These are phyloP conservation scores for Gloeopeniophorella convolvens DNA, from an alignment of 768 basidiomycete genomes.

Conservation along the genomic window DNA sequence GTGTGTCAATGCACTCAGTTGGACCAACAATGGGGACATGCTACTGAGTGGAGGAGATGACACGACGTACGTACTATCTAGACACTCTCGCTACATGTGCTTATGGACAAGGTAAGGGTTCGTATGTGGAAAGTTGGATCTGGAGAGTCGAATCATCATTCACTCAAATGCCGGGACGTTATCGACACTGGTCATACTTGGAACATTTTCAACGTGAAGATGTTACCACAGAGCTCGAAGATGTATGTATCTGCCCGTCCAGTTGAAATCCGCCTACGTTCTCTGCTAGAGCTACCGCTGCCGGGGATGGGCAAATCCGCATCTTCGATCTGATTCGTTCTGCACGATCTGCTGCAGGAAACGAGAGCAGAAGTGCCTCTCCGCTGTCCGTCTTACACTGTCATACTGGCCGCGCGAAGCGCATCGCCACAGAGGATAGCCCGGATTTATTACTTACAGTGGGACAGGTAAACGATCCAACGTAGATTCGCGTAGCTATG, in stretches of 20 bases:
- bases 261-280: constrained; percentile 9
- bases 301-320: constrained; percentile 68
- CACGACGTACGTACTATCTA: constrained; percentile 40
- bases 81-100: neutral
- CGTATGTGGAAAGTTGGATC: constrained; percentile 73
- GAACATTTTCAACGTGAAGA: constrained; percentile 82
- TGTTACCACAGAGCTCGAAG: constrained; percentile 71
- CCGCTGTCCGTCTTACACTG: constrained; percentile 52
- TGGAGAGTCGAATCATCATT: constrained; percentile 43
- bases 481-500: constrained; percentile 21
- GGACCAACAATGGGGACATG: constrained; percentile 60
- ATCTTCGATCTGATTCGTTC: constrained; percentile 56
- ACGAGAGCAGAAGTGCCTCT: neutral
- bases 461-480: constrained; percentile 51
- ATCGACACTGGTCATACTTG: constrained; percentile 73
- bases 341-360: neutral
- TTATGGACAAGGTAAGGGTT: constrained; percentile 36
- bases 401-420: constrained; percentile 67
- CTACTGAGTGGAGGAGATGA: constrained; percentile 72
- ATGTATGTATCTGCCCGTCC: constrained; percentile 43
- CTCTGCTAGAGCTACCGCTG: constrained; percentile 54
- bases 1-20: constrained; percentile 73
- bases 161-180: constrained; percentile 55
- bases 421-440: constrained; percentile 73
- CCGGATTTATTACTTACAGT: constrained; percentile 72